Evolutionary conservation across 116 monocot genomes (phyloP).

Genomic region (Zostera marina): DNA sequence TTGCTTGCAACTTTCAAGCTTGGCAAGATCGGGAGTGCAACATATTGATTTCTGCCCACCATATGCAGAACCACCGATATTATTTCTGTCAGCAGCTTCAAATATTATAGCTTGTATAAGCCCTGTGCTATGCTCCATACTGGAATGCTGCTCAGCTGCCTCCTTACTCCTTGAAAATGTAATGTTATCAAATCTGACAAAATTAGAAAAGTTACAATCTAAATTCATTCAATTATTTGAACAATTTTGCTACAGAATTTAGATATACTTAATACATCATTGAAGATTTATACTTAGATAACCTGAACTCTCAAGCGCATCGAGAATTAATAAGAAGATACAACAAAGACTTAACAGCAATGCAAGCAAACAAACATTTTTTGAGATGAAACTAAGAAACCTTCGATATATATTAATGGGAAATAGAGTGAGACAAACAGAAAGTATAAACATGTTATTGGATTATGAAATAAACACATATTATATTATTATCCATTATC

Average conservation of each 20-base stretch:
- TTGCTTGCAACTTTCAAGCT: conserved; percentile 79
- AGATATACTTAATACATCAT: neutral
- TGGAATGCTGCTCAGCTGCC: conserved; percentile 51
- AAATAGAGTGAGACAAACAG: no score
- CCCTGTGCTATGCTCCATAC: conserved; percentile 77
- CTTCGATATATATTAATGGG: no score
- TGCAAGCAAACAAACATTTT: no score
- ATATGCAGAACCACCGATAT: conserved; percentile 92
- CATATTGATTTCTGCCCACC: conserved; percentile 95
- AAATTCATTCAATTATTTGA: neutral
- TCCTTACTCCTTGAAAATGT: conserved; percentile 74
- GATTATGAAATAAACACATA: no score
- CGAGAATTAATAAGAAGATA: no score
- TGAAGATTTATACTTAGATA: neutral
- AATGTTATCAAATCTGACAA: conserved; percentile 60
- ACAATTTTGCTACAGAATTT: neutral
- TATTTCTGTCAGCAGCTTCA: conserved; percentile 82
- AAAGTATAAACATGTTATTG: no score
- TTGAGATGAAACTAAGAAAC: no score
- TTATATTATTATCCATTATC: no score
- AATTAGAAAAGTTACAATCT: neutral
- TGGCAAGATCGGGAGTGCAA: conserved; percentile 94
- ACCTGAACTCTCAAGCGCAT: no score
- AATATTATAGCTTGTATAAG: conserved; percentile 85
- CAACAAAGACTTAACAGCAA: no score